Conservation (phyloP, 345 rosid genomes). For the Citrus inodora region DNA sequence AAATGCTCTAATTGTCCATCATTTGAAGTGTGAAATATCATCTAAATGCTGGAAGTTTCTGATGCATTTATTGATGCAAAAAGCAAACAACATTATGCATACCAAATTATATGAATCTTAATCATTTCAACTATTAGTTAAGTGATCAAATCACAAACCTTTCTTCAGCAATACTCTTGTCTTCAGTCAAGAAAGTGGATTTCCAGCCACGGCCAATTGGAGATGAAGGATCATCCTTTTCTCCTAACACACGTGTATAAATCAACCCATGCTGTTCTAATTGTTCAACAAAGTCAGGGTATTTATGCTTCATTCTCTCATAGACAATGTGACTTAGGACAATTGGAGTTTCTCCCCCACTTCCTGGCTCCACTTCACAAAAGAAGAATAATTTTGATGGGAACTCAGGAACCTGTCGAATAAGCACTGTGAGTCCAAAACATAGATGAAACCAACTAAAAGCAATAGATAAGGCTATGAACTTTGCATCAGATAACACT, state of each 20-base stretch:
- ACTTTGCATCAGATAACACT: background rate
- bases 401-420: slow-evolving; percentile 73
- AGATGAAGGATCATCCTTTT: slow-evolving; percentile 76
- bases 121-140: background rate
- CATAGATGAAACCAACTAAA: background rate
- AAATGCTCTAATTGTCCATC: no score
- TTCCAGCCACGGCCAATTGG: slow-evolving; percentile 97
- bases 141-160: slow-evolving; percentile 36
- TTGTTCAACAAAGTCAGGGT: slow-evolving; percentile 63
- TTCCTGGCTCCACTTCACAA: slow-evolving; percentile 81
- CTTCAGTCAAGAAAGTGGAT: slow-evolving; percentile 76
- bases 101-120: background rate
- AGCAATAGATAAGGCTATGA: background rate
- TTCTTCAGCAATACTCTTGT: slow-evolving; percentile 64
- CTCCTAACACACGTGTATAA: slow-evolving; percentile 67
- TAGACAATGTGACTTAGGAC: slow-evolving; percentile 82
- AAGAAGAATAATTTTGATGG: slow-evolving; percentile 88
- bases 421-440: background rate
- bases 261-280: slow-evolving; percentile 73
- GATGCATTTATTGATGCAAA: background rate
- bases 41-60: no score
- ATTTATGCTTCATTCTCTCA: slow-evolving; percentile 61
- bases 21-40: no score
- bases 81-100: background rate
- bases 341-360: slow-evolving; percentile 90